These are phyloP conservation scores for Teratosphaeria zuluensis DNA, from an alignment of 2,329 filamentous ascomycete species.

Conservation along the genomic window DNA sequence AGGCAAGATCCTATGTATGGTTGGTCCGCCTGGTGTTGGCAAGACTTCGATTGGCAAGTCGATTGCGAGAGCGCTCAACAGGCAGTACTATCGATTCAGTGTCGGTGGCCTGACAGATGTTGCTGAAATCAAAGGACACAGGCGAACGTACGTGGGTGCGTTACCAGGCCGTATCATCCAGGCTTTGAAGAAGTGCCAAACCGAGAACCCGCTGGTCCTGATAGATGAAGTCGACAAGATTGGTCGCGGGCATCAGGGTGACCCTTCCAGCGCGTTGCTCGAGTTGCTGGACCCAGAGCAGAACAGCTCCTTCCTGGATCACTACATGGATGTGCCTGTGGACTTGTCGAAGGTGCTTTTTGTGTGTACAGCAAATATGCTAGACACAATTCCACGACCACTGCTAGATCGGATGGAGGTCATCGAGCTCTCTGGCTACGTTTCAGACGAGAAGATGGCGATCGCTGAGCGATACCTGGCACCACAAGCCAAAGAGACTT, in stretches of 20 bases:
- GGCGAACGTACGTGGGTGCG: conserved; percentile 91
- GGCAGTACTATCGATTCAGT: conserved; percentile 97
- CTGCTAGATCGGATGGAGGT: conserved; percentile 96
- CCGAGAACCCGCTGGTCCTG: conserved; percentile 89
- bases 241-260: conserved; percentile 88
- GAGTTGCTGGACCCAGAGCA: conserved; percentile 95
- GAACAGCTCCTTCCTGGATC: conserved; percentile 92
- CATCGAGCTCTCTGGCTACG: conserved; percentile 91
- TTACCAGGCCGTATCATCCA: conserved; percentile 95
- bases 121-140: conserved; percentile 96
- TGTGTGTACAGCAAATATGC: conserved; percentile 98
- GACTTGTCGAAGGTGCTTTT: conserved; percentile 96
- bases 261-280: conserved; percentile 86
- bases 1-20: conserved; percentile 96
- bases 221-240: conserved; percentile 99
- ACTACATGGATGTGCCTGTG: conserved; percentile 97
- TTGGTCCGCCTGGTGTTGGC: conserved; percentile 91
- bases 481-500: conserved; percentile 87
- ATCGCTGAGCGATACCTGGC: conserved; percentile 90
- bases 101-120: conserved; percentile 95
- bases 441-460: conserved; percentile 97
- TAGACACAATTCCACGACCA: conserved; percentile 90
- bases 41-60: conserved; percentile 99
- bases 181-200: conserved; percentile 97
- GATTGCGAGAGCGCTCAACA: conserved; percentile 85